Percentiles rank a stretch among this genome's conserved stretches.
phyloP scores from a whole-genome alignment of 345 rosid species.

The Leavenworthia alabamica region DNA sequence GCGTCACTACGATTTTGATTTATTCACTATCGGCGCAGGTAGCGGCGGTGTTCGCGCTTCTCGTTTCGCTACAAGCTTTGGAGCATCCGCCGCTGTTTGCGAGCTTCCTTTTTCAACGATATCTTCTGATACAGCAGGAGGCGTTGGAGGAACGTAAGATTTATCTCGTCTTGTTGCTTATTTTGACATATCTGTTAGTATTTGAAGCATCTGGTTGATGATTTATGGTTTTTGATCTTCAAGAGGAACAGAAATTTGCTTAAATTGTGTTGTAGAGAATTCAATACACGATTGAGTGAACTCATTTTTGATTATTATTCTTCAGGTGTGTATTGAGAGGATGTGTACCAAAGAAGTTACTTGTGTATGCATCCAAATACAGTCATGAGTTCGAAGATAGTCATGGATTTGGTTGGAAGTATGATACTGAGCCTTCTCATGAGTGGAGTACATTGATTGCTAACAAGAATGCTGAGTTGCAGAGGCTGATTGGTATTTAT shows the following conservation, averaged over 20 bases:
- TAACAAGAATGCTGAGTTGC: conserved; percentile 90
- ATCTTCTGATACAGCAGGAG: conserved; percentile 86
- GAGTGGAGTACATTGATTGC: conserved; percentile 93
- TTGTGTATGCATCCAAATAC: conserved; percentile 83
- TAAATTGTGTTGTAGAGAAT: neutral
- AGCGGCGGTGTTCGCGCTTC: conserved; percentile 97
- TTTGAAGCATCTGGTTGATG: neutral
- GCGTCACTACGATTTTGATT: conserved; percentile 74
- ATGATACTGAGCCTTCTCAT: conserved; percentile 68
- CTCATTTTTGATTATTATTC: neutral
- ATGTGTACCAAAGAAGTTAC: conserved; percentile 92
- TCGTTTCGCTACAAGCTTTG: conserved; percentile 79
- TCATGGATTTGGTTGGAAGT: conserved; percentile 84
- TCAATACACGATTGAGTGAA: neutral
- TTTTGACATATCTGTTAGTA: neutral
- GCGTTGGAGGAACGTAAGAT: conserved; percentile 96
- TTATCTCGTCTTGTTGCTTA: neutral
- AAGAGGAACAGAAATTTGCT: neutral
- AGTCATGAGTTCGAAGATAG: conserved; percentile 92
- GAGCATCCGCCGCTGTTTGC: conserved; percentile 86
- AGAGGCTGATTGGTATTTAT: conserved; percentile 81
- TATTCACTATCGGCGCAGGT: conserved; percentile 94
- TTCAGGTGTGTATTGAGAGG: conserved; percentile 90
- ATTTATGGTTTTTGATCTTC: conserved; percentile 1
- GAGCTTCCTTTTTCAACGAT: conserved; percentile 90